Evolutionary conservation across 306 rosid genomes (phyloP).

Genomic region (Crotalaria pallida): DNA sequence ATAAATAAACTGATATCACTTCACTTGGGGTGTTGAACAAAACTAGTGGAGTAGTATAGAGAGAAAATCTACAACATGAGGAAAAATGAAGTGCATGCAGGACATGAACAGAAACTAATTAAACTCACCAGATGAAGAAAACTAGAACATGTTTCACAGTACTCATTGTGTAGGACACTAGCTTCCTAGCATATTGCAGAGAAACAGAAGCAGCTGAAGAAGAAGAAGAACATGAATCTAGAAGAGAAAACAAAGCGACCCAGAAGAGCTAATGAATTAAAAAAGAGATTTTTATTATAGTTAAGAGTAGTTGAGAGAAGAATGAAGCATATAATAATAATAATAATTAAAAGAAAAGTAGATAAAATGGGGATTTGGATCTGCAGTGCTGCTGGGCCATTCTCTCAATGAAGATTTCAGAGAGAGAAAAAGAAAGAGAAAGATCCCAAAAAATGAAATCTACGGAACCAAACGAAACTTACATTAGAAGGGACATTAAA

Average conservation of each 20-base stretch:
- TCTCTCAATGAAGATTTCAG: conserved; percentile 49
- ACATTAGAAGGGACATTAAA: conserved; percentile 55
- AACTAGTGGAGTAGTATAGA: not conserved
- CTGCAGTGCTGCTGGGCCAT: conserved; percentile 67
- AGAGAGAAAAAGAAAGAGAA: conserved; percentile 24
- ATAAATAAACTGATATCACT: not conserved
- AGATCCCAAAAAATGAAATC: conserved; percentile 36
- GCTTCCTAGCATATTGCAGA: conserved; percentile 4
- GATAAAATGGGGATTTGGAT: conserved; percentile 55
- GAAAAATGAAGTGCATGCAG: conserved; percentile 9
- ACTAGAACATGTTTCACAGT: not conserved
- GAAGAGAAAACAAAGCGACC: conserved; percentile 19
- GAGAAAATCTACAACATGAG: not conserved
- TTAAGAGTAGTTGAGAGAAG: not conserved
- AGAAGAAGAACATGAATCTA: conserved; percentile 25
- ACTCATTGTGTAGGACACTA: conserved; percentile 21
- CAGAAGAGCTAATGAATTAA: conserved; percentile 31
- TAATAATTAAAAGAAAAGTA: no score
- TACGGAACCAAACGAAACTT: conserved; percentile 45
- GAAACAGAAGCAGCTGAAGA: not conserved
- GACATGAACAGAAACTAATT: conserved; percentile 3
- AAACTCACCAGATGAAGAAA: conserved; percentile 18
- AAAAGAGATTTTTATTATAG: conserved; percentile 29
- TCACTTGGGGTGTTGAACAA: not conserved
- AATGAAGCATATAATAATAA: conserved; percentile 3